Conservation (phyloP, 768 basidiomycete species). For the Antrodiella citrinella region DNA sequence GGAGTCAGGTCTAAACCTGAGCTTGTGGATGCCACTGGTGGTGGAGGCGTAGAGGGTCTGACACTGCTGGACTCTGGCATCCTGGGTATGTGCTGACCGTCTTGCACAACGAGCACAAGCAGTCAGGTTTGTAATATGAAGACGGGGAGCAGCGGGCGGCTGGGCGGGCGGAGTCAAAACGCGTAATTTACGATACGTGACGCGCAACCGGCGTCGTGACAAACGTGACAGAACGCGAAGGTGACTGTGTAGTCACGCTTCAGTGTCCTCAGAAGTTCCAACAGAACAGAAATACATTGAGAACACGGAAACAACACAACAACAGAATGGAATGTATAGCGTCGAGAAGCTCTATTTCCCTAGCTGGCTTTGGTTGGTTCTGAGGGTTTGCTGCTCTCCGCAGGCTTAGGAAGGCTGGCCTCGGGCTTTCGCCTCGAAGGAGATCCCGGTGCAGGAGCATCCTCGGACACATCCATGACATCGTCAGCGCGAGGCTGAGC, state of each 20-base stretch:
- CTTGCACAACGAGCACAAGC: no score
- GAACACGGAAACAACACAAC: neutral
- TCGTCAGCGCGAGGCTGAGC: neutral
- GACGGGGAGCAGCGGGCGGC: no score
- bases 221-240: neutral
- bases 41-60: constrained; percentile 36
- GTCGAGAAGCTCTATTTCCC: neutral
- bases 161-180: no score
- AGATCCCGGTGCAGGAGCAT: neutral
- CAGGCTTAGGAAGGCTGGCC: neutral
- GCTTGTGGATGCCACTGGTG: constrained; percentile 8
- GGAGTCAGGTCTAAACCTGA: constrained; percentile 35
- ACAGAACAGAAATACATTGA: neutral
- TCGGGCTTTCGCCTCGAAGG: neutral
- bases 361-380: neutral
- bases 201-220: no score
- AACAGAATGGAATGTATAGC: neutral
- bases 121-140: no score
- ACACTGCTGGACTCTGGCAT: no score
- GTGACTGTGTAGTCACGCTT: no score
- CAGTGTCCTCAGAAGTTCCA: no score
- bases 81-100: no score
- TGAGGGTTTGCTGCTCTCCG: neutral
- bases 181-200: no score
- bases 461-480: constrained; percentile 1